These are phyloP conservation scores for Pisolithus sp. DNA, from an alignment of 768 basidiomycete genomes.

Conservation along the genomic window DNA sequence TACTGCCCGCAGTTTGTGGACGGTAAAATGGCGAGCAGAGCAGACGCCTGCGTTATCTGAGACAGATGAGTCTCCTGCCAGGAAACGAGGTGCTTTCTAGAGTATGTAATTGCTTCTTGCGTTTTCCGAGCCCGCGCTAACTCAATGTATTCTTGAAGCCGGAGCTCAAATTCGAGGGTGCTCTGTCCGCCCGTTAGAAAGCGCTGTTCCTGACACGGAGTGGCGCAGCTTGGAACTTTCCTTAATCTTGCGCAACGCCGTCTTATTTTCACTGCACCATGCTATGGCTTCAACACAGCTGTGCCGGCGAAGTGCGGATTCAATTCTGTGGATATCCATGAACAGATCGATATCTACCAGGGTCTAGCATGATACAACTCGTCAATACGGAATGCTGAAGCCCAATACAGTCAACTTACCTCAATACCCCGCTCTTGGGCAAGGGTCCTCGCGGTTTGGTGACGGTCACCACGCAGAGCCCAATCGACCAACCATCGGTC, in stretches of 20 bases:
- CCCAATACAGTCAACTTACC: slow-evolving; percentile 38
- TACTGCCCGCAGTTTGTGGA: slow-evolving; percentile 72
- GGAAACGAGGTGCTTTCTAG: slow-evolving; percentile 67
- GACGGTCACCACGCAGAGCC: slow-evolving; percentile 74
- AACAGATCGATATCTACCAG: slow-evolving; percentile 91
- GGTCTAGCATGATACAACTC: slow-evolving; percentile 39
- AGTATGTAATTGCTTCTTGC: slow-evolving; percentile 78
- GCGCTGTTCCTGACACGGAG: slow-evolving; percentile 7
- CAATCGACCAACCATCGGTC: slow-evolving; percentile 93
- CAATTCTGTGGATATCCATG: slow-evolving; percentile 81
- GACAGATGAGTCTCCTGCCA: slow-evolving; percentile 79
- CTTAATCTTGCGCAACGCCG: slow-evolving; percentile 86
- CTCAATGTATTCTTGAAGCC: slow-evolving; percentile 96
- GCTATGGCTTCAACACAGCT: slow-evolving; percentile 85
- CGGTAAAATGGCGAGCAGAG: slow-evolving; percentile 68
- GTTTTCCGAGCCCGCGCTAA: slow-evolving; percentile 62
- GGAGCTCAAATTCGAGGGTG: slow-evolving; percentile 91
- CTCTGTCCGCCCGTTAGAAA: slow-evolving; percentile 46
- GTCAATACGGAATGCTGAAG: slow-evolving; percentile 14
- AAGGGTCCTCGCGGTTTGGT: slow-evolving; percentile 68
- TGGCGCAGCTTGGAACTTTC: slow-evolving; percentile 31
- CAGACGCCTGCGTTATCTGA: slow-evolving; percentile 73
- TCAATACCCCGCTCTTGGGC: slow-evolving; percentile 76
- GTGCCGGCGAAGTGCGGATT: slow-evolving; percentile 64
- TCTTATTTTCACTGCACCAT: slow-evolving; percentile 97